Evolutionary conservation across 345 rosid species (phyloP), one percentile per base, ranked within the genome.

Genomic region (Carallia brachiata): DNA sequence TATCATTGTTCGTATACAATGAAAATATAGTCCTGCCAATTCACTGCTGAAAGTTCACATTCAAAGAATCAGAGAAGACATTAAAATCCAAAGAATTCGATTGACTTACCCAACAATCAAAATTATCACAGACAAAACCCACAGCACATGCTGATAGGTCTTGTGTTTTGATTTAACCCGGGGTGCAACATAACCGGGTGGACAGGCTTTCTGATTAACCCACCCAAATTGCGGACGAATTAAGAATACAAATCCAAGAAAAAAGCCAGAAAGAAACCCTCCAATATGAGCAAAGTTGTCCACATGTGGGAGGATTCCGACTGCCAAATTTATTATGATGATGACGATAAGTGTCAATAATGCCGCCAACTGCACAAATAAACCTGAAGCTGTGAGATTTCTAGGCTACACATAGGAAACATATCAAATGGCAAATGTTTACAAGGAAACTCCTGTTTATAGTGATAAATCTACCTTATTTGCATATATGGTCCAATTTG

Each of bases 231-330:
- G 99, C 1, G 99, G 98, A 10, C 97, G 97, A 62, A 94, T 87
- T 50, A 94, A 71, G 69, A 94, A 82, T 70, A 94, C 90, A 70
- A 94, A 90, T 23, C 98, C 97, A 39, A 94, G 90, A 40, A 94
- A 78, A 75, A 94, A 94, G 39, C 98, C 98, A 0, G 98, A 72
- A 60, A 76, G 78, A 82, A 94, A 91, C 31, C 98, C 98, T 75
- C 98, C 98, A 19, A 94, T 88, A 48, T 94, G 98, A 71, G 98
- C 97, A 80, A 94, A 94, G 80, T 94, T 94, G 84, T 94, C 98
- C 17, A 94, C 96, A 37, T 93, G 96, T 0, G 98, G 98, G 65
- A 94, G 89, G 65, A 90, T 87, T 71, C 98, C 98, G 6, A 91
- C 86, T 18, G 90, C 98, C 83, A 94, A 83, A 79, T 94, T 94